These are phyloP conservation scores for Pythium myriotylum DNA, from an alignment of 352 stramenopile species.

Conservation along the genomic window DNA sequence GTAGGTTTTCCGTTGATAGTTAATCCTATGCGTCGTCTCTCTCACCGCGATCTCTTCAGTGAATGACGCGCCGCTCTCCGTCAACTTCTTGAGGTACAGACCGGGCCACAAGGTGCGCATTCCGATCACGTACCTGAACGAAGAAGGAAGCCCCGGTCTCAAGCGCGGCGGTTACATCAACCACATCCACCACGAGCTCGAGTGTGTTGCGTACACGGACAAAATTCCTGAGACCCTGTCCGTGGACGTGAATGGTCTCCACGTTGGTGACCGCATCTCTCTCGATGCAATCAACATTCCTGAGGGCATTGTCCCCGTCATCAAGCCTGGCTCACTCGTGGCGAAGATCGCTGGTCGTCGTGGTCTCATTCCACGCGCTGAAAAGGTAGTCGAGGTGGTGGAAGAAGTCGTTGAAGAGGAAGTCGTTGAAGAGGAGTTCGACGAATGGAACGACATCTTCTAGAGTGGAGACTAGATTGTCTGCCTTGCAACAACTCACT, in stretches of 20 bases:
- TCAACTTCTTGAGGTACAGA: conserved; percentile 95
- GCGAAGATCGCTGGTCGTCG: conserved; percentile 87
- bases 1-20: conserved; percentile 25
- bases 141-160: conserved; percentile 93
- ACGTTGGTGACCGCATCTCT: conserved; percentile 84
- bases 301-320: conserved; percentile 69
- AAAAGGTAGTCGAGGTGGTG: conserved; percentile 60
- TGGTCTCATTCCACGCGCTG: conserved; percentile 76
- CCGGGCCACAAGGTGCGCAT: conserved; percentile 90
- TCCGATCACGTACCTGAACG: conserved; percentile 92
- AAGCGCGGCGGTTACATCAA: conserved; percentile 95
- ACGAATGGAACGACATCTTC: conserved; percentile 90
- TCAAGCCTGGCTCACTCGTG: conserved; percentile 68
- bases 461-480: conserved; percentile 31
- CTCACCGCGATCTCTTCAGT: conserved; percentile 35
- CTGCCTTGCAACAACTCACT: background rate
- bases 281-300: conserved; percentile 78
- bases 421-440: conserved; percentile 77
- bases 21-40: too few relatives aligned
- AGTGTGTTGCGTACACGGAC: conserved; percentile 79
- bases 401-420: conserved; percentile 75
- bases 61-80: conserved; percentile 72
- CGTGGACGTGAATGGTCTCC: conserved; percentile 86
- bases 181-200: conserved; percentile 85
- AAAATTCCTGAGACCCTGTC: conserved; percentile 75